Conservation (phyloP, 1,284 basidiomycete species). For the Puccinia sorghi region DNA sequence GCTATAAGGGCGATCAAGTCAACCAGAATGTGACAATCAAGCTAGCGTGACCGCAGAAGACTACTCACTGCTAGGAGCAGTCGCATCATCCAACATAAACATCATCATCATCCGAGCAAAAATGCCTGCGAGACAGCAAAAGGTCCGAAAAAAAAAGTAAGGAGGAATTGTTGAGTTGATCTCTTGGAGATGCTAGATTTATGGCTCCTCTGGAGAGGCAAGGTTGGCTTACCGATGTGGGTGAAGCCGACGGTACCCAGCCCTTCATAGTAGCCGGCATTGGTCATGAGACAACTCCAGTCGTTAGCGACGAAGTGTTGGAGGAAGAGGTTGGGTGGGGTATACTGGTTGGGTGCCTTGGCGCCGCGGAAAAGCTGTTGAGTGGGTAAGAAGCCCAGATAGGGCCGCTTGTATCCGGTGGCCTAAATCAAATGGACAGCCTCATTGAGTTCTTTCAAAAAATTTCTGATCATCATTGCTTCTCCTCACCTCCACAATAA, state of each 20-base stretch:
- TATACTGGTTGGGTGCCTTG: conserved; percentile 23
- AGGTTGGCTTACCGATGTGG: conserved; percentile 33
- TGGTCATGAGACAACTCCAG: conserved; percentile 43
- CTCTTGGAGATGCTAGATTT: neutral
- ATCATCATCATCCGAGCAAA: conserved; percentile 43
- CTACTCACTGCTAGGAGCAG: conserved; percentile 37
- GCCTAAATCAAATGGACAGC: conserved; percentile 4
- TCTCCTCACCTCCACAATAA: conserved; percentile 34
- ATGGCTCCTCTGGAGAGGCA: neutral
- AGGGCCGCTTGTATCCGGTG: conserved; percentile 39
- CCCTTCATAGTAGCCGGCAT: conserved; percentile 40
- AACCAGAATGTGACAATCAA: neutral
- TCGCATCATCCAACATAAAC: conserved; percentile 32
- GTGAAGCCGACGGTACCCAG: conserved; percentile 35
- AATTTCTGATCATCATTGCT: neutral
- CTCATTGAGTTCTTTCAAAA: neutral
- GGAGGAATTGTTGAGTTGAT: neutral
- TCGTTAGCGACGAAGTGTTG: conserved; percentile 33
- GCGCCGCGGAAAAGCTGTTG: conserved; percentile 14
- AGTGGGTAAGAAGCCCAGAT: conserved; percentile 21
- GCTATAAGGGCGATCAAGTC: neutral
- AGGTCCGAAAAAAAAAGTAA: neutral
- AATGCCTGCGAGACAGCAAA: conserved; percentile 9
- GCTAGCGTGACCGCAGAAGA: neutral
- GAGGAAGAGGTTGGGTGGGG: conserved; percentile 43